Evolutionary conservation across 306 rosid genomes (phyloP), one percentile per base, ranked within the genome.

Genomic region (Inga laurina): DNA sequence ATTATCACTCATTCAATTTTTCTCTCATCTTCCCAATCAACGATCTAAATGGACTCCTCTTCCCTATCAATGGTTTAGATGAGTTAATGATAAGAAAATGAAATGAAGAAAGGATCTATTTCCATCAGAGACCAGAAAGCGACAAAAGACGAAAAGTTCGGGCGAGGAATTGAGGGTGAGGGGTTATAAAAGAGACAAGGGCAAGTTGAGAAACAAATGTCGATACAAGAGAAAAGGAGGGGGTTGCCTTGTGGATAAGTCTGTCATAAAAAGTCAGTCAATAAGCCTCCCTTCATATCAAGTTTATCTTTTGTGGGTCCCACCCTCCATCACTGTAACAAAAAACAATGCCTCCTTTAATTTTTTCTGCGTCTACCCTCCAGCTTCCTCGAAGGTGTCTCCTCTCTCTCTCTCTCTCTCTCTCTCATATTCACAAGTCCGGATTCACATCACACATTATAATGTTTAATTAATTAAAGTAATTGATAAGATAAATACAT

Each of bases 241-340:
- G 0, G 3, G 35, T 72, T 78, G 75, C 19, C 5, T 49, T 74
- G 54, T 79, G 93, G 97, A 92, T 84, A 89, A 86, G 84, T 66
- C 54, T 78, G 62, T 34, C 65, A 32, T 7, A 72, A 86, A 72
- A 86, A 78, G 88, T 92, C 89, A 82, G 57, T 45, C 76, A 27
- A 65, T 13, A 14, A 30, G 39, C 69, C 34, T 10, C 34, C 34
- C 34, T 2, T 11, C 34, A 34, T 11, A 24, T 10, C 10, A 24
- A 27, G 14, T 12, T 64, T 12, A 11, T 30, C 18, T 27, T 37
- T 6, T 13, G 76, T 37, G 81, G 83, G 8, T 77, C 90, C 92
- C 84, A 66, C 76, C 5, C 64, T 68, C 27, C 8, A 1, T 13
- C 86, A 19, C 77, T 0, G 35, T 70, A 52, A 34, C 80, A 44